Evolutionary conservation across 169 alveolate species (phyloP).

Genomic region (Eimeria brunetti): DNA sequence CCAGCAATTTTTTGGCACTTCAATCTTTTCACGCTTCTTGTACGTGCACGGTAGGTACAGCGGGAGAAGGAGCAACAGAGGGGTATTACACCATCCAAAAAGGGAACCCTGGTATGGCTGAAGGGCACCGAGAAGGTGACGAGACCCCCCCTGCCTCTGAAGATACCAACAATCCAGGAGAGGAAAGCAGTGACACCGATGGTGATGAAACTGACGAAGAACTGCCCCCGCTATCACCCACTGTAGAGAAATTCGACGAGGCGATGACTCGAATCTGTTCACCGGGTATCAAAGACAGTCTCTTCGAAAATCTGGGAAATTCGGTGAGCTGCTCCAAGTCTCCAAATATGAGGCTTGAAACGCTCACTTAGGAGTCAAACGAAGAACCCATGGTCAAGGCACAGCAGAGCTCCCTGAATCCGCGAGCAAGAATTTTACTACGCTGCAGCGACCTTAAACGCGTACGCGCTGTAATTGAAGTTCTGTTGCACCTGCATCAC

Average conservation of each 20-base stretch:
- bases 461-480: neutral
- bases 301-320: neutral
- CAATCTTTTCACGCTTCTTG: neutral
- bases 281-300: neutral
- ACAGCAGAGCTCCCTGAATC: constrained; percentile 8
- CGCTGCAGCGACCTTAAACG: neutral
- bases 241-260: constrained; percentile 34
- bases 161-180: neutral
- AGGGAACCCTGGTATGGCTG: neutral
- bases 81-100: neutral
- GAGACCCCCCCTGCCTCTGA: neutral
- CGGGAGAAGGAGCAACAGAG: neutral
- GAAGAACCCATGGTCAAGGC: neutral
- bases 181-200: neutral
- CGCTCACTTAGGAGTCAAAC: neutral
- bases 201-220: constrained; percentile 26
- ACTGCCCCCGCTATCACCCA: neutral
- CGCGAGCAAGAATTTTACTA: neutral
- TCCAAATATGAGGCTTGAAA: neutral
- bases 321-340: constrained; percentile 8
- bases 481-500: neutral
- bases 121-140: neutral
- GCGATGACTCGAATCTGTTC: constrained; percentile 51
- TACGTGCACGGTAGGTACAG: neutral
- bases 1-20: too few relatives aligned